These are phyloP conservation scores for Neurospora sublineolata DNA, from an alignment of 495 filamentous ascomycete species.

Conservation along the genomic window DNA sequence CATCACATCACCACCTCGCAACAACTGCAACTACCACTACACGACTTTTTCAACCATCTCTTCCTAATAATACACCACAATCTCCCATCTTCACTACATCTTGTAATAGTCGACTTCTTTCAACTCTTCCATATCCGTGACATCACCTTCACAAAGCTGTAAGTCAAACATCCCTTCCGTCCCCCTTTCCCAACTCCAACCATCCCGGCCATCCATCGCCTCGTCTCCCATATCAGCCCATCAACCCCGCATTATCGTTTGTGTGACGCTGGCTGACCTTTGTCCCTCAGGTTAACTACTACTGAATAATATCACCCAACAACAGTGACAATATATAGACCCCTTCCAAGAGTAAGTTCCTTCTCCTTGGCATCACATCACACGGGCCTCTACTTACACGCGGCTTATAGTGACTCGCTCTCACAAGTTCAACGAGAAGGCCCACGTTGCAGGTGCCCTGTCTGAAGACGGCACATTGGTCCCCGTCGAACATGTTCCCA, in stretches of 20 bases:
- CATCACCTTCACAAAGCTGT: slow-evolving; percentile 1
- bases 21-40: not conserved
- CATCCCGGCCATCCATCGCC: slow-evolving; percentile 5
- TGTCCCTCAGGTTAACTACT: not conserved
- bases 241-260: slow-evolving; percentile 6
- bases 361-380: slow-evolving; percentile 6
- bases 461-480: slow-evolving; percentile 45
- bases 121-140: not conserved
- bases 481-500: slow-evolving; percentile 63
- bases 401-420: slow-evolving; percentile 71
- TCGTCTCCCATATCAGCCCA: not conserved
- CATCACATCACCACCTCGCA: slow-evolving; percentile 4
- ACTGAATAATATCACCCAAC: not conserved
- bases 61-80: not conserved
- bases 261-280: slow-evolving; percentile 6
- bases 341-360: slow-evolving; percentile 19
- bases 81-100: not conserved
- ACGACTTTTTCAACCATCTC: not conserved
- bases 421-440: slow-evolving; percentile 83
- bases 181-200: not conserved
- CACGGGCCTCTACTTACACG: slow-evolving; percentile 1
- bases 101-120: slow-evolving; percentile 4
- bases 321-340: not conserved
- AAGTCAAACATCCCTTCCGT: not conserved
- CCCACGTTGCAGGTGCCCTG: slow-evolving; percentile 50